Evolutionary conservation across 257 asterid genomes (phyloP), one percentile per base, ranked within the genome.

Genomic region (Leptodermis oblonga): DNA sequence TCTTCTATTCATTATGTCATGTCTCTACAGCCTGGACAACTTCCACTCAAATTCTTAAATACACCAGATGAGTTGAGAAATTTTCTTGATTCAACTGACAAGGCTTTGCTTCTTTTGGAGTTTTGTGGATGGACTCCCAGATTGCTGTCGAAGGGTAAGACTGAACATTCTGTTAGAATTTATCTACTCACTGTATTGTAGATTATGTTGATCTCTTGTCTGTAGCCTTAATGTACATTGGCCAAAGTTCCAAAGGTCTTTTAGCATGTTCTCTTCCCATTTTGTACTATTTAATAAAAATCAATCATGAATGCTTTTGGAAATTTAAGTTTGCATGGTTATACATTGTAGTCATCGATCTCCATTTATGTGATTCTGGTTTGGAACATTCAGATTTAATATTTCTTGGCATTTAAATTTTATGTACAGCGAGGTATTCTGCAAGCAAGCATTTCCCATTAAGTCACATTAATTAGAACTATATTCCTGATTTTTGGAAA

Each of bases 41-140:
- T 85, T 52, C 96, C 92, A 13, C 78, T 93, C 63, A 87, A 76
- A 71, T 75, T 83, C 60, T 72, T 90, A 76, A 72, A 75, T 45
- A 82, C 96, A 3, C 75, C 78, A 3, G 82, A 88, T 17, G 96
- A 89, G 70, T 73, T 93, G 74, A 74, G 67, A 26, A 81, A 62
- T 75, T 93, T 93, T 78, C 79, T 90, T 81, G 83, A 76, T 79
- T 88, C 97, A 78, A 85, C 95, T 52, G 99, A 90, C 80, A 93
- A 87, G 83, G 86, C 91, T 77, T 80, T 93, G 71, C 78, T 93
- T 84, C 97, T 93, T 62, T 75, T 78, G 39, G 97, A 93, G 43
- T 84, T 87, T 70, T 93, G 97, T 86, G 97, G 93, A 70, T 93
- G 99, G 99, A 84, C 90, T 65, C 83, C 82, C 54, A 82, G 74